Percentiles rank a stretch among this genome's conserved stretches.
Evolutionary conservation across 257 asterid species (phyloP).

Genomic region (Plantago elongata): DNA sequence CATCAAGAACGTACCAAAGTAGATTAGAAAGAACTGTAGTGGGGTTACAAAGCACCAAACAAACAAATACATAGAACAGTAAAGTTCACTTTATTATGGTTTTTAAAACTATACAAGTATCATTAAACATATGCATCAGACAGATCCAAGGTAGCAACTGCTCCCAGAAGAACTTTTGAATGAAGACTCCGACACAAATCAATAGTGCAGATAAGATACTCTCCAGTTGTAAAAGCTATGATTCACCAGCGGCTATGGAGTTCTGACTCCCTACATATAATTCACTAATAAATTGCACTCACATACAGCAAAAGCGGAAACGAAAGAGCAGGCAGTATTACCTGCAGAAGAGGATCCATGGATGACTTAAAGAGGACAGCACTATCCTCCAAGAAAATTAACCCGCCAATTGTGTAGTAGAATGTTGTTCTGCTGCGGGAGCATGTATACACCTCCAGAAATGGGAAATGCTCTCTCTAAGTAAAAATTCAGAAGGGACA

Average conservation of each 20-base stretch:
- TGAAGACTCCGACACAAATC: too few species aligned
- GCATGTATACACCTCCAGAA: slow-evolving; percentile 78
- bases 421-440: slow-evolving; percentile 91
- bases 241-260: too few species aligned
- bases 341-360: slow-evolving; percentile 87
- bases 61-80: neutral
- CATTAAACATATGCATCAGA: too few species aligned
- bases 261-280: slow-evolving; percentile 3
- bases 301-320: slow-evolving; percentile 1
- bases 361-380: slow-evolving; percentile 77
- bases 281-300: neutral
- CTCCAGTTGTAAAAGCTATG: neutral
- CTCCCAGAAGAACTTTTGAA: too few species aligned
- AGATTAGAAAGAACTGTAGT: neutral
- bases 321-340: slow-evolving; percentile 28
- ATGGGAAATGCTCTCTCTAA: slow-evolving; percentile 93
- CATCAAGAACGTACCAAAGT: neutral
- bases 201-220: neutral
- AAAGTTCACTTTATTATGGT: neutral
- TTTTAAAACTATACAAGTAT: too few species aligned
- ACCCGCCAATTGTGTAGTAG: slow-evolving; percentile 84
- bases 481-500: slow-evolving; percentile 19
- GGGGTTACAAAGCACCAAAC: neutral
- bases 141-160: too few species aligned
- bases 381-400: slow-evolving; percentile 90